Conservation (phyloP, 2,329 filamentous ascomycete genomes). For the Hypoxylon sp. region DNA sequence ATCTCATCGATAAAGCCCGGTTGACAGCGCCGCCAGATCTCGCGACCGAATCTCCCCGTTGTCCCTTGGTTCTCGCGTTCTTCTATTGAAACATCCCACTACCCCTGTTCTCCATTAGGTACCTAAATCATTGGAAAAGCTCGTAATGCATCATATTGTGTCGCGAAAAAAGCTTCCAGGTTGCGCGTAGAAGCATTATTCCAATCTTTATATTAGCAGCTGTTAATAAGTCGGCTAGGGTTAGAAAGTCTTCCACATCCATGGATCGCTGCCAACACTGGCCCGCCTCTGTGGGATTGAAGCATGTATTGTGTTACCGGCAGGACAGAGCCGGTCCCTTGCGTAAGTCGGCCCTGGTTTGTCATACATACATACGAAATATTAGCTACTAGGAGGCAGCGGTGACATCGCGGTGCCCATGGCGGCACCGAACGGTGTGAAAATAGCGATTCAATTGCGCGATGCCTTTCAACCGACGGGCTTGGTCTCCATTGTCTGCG, state of each 20-base stretch:
- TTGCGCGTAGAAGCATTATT: not conserved
- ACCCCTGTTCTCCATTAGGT: not conserved
- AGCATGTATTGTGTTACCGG: no score
- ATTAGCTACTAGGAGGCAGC: no score
- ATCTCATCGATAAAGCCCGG: not conserved
- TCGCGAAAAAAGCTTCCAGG: not conserved
- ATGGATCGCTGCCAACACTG: no score
- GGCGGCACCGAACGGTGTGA: no score
- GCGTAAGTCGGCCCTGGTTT: no score
- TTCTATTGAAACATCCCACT: not conserved
- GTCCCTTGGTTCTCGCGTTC: not conserved
- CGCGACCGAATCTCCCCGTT: not conserved
- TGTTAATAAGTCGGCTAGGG: not conserved
- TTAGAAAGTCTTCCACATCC: no score
- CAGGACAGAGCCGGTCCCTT: no score
- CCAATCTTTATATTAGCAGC: not conserved
- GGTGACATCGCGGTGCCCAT: no score
- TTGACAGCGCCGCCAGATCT: not conserved
- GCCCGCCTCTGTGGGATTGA: not conserved
- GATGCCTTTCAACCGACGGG: no score
- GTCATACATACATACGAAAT: no score
- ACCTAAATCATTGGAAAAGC: not conserved
- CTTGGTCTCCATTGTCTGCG: no score
- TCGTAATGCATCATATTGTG: not conserved
- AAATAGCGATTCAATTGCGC: no score